Conservation (phyloP, 768 basidiomycete species). For the Termitomyces sp. region DNA sequence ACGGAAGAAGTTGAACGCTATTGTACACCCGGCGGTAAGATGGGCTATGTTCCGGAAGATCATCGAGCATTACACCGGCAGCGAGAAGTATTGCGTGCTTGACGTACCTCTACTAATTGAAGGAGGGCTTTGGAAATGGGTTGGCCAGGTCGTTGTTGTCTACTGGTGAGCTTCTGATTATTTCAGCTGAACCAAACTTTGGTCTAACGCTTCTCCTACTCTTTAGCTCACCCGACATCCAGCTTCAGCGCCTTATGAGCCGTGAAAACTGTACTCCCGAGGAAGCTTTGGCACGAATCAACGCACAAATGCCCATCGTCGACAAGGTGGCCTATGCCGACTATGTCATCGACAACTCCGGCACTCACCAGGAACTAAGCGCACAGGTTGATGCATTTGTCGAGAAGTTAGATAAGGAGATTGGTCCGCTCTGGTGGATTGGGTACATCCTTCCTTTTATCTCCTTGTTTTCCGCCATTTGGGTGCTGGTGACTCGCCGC, state of each 20-base stretch:
- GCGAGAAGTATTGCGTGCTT: conserved; percentile 75
- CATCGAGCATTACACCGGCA: conserved; percentile 67
- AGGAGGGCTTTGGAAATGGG: conserved; percentile 77
- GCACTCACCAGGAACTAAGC: conserved; percentile 63
- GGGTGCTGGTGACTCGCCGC: conserved; percentile 12
- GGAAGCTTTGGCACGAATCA: conserved; percentile 72
- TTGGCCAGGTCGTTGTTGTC: conserved; percentile 82
- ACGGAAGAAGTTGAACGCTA: conserved; percentile 71
- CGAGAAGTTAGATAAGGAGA: conserved; percentile 36
- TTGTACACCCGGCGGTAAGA: conserved; percentile 90
- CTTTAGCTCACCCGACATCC: conserved; percentile 50
- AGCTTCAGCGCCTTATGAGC: conserved; percentile 76
- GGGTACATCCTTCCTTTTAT: conserved; percentile 17
- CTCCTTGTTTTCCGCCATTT: conserved; percentile 13
- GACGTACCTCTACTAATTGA: conserved; percentile 95
- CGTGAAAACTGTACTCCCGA: conserved; percentile 65
- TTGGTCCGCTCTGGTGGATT: conserved; percentile 56
- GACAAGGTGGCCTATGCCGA: conserved; percentile 86
- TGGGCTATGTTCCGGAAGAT: conserved; percentile 71
- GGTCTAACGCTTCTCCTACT: neutral
- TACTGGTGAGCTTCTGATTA: conserved; percentile 64
- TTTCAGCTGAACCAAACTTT: neutral
- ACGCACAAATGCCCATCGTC: conserved; percentile 75
- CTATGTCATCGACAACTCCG: conserved; percentile 86
- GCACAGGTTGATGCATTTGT: conserved; percentile 47